Evolutionary conservation across 768 basidiomycete species (phyloP).

Genomic region (Cystobasidium ongulense): DNA sequence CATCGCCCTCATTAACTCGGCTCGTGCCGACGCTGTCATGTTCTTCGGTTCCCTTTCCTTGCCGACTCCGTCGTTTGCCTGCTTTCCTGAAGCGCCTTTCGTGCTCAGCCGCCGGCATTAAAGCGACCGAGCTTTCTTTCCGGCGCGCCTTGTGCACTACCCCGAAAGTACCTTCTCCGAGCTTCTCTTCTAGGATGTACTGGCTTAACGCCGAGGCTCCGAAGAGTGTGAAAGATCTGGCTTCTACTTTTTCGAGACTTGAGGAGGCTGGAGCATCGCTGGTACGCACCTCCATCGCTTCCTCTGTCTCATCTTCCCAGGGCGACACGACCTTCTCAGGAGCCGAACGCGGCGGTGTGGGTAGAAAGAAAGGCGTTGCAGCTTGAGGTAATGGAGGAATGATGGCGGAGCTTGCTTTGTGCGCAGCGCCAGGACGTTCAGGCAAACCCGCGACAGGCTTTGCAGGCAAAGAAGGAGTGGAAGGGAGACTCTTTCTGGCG

Average conservation of each 20-base stretch:
- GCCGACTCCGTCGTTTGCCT: neutral
- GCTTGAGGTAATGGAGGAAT: neutral
- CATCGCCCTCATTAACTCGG: conserved; percentile 45
- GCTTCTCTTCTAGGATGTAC: conserved; percentile 72
- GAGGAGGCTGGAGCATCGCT: neutral
- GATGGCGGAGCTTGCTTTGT: neutral
- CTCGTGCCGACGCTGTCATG: neutral
- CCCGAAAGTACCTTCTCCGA: conserved; percentile 98
- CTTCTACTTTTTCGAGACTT: neutral
- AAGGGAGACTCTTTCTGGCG: neutral
- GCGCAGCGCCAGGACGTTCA: neutral
- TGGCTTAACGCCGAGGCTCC: conserved; percentile 53
- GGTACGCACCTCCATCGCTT: neutral
- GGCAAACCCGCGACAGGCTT: conserved; percentile 2
- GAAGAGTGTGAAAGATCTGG: conserved; percentile 1
- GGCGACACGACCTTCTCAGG: neutral
- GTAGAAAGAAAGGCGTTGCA: conserved; percentile 23
- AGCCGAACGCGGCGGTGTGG: neutral
- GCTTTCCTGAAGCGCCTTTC: neutral
- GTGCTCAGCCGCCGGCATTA: neutral
- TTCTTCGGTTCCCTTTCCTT: neutral
- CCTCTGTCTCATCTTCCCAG: neutral
- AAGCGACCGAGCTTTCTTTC: neutral
- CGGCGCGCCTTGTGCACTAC: conserved; percentile 48
- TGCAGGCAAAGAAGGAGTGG: neutral